Evolutionary conservation across 1,284 basidiomycete genomes (phyloP), one percentile per base, ranked within the genome.

Genomic region (Inonotus obliquus): DNA sequence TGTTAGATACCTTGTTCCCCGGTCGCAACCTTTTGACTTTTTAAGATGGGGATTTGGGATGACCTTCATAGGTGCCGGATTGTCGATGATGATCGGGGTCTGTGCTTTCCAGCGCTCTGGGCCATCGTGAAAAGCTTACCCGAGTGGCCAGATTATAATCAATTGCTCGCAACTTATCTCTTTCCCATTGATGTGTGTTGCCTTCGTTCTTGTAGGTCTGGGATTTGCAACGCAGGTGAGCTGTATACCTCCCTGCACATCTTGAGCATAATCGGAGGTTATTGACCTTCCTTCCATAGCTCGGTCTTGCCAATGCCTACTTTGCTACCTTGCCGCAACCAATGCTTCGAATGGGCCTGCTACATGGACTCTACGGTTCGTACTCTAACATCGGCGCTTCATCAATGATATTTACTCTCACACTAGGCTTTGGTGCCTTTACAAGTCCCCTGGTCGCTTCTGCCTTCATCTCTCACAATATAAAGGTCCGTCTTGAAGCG

Each of bases 171-270:
- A 74, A 55, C 71, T 71, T 39, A 65, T 62, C 21, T 71, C 62
- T 55, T 73, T 72, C 48, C 61, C 65, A 13, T 55, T 72, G 6
- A 72, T 72, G 72, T 72, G 72, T 60, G 71, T 74, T 56, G 72
- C 71, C 2, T 74, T 71, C 61, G 69, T 71, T 51, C 66, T 71
- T 7, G 69, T 72, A 2, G 72, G 72, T 4, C 58, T 62, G 9
- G 70, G 70, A 14, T 74, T 72, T 55, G 68, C 72, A 4, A 72
- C 70, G 1, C 70, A 73, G 68, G 71, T 72, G 10, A 48, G 60
- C 10, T 52, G 2, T 27, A 37, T 52, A 27, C 44, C 27, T 57
- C 17, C 17, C 6, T n/a, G 11, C 38, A 5, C 7, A 3, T 25
- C 11, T 2, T 9, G 32, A 9, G 3, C 21, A 14, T 5, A n/a